Evolutionary conservation across 2,329 filamentous ascomycete genomes (phyloP).

Genomic region (Diaporthe sp.): DNA sequence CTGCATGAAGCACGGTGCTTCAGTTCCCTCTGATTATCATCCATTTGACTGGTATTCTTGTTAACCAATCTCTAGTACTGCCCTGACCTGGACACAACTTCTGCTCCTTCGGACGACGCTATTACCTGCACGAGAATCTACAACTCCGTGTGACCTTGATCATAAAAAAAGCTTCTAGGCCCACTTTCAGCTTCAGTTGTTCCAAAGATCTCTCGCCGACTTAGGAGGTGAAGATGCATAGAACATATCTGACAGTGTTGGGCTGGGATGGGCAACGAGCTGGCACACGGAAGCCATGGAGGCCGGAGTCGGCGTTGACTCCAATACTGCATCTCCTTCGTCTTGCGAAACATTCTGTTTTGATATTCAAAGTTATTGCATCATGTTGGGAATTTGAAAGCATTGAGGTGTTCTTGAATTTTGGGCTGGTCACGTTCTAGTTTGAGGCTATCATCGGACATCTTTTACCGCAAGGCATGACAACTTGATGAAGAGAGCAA

Average conservation of each 20-base stretch:
- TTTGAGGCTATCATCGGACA: not conserved
- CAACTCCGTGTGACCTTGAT: not conserved
- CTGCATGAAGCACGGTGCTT: too few species aligned
- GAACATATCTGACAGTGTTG: not conserved
- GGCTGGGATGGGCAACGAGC: not conserved
- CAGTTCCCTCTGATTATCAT: too few species aligned
- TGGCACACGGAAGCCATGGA: not conserved
- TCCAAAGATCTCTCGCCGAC: not conserved
- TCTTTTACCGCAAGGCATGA: not conserved
- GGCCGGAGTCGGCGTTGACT: not conserved
- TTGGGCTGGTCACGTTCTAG: not conserved
- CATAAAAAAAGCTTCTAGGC: not conserved
- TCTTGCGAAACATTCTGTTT: not conserved
- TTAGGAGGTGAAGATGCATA: too few species aligned
- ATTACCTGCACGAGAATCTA: constrained; percentile 10
- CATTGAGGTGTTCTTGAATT: not conserved
- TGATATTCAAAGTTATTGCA: not conserved
- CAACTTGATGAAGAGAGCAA: not conserved
- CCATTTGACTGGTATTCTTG: not conserved
- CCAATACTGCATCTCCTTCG: not conserved
- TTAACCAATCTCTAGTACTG: constrained; percentile 2
- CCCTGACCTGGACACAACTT: not conserved
- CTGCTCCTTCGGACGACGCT: not conserved
- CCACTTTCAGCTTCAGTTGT: not conserved
- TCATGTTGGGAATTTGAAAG: not conserved